Percentiles rank a stretch among this genome's conserved stretches.
Evolutionary conservation across 352 stramenopile species (phyloP).

Genomic region (Pythium inflatum): DNA sequence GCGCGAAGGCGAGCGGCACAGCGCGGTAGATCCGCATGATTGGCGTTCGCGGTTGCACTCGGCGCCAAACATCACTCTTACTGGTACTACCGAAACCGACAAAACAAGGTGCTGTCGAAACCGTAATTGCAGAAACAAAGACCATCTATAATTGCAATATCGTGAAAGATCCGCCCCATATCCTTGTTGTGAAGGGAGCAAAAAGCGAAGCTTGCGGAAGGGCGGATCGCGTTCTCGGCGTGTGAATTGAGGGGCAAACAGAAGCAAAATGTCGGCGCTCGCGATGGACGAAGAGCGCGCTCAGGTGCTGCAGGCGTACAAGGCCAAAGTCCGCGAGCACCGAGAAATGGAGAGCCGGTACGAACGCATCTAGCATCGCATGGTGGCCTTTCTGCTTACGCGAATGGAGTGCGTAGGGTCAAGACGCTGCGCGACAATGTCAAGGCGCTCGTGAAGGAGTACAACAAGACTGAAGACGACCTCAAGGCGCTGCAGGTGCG

Average conservation of each 20-base stretch:
- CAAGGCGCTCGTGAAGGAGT: slow-evolving; percentile 94
- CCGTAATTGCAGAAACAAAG: background rate
- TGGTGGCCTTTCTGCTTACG: background rate
- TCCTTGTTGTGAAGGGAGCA: slow-evolving; percentile 28
- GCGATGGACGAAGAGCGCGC: slow-evolving; percentile 86
- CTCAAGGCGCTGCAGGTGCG: slow-evolving; percentile 92
- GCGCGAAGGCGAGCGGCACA: slow-evolving; percentile 9
- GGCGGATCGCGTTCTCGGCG: background rate
- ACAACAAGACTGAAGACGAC: slow-evolving; percentile 99
- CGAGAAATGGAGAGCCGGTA: slow-evolving; percentile 95
- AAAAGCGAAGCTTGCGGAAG: slow-evolving; percentile 34
- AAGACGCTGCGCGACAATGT: slow-evolving; percentile 98
- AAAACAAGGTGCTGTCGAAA: too few relatives aligned
- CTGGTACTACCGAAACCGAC: too few relatives aligned
- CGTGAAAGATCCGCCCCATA: slow-evolving; percentile 28
- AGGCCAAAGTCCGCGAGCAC: slow-evolving; percentile 97
- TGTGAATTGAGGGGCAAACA: too few relatives aligned
- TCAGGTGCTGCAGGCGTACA: slow-evolving; percentile 95
- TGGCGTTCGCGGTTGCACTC: slow-evolving; percentile 12
- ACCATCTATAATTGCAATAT: slow-evolving; percentile 14
- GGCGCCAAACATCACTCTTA: background rate
- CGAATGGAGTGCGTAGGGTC: slow-evolving; percentile 57
- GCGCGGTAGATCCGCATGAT: slow-evolving; percentile 24
- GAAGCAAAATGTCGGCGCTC: slow-evolving; percentile 56
- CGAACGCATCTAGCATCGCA: background rate